Evolutionary conservation across 805 yeast genomes (phyloP), one percentile per base, ranked within the genome.

Genomic region (Torulaspora microellipsoides): DNA sequence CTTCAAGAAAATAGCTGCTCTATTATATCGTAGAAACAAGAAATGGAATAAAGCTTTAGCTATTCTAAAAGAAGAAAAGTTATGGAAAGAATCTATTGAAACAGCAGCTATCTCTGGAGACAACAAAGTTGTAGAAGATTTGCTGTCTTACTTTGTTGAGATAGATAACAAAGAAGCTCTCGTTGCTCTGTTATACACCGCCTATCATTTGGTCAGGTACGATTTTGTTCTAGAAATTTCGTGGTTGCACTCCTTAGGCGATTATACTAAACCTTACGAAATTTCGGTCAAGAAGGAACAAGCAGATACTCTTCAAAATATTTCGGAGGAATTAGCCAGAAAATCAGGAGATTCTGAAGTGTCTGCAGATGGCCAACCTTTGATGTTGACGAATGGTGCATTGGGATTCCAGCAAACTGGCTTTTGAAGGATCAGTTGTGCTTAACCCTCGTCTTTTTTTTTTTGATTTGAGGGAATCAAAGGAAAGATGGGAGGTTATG

Each of bases 101-200:
- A 90, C 98, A 8, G 96, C 96, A 17, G 80, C 96, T 13, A 69
- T 81, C 45, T 89, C 97, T 14, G 78, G 78, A 49, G 82, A 83
- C 53, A 59, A 78, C 9, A 89, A 85, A 63, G 83, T 91, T 60
- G 90, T 95, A 29, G 91, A 87, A 65, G 98, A 93, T 47, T 72
- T 87, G 52, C 71, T 93, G 64, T 77, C 83, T 42, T 93, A 91
- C 71, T 93, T 93, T 66, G 97, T 93, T 47, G 97, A 91, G 58
- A 87, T 95, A 31, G 98, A 96, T 55, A 93, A 93, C 71, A 88
- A 83, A 67, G 99, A 93, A 72, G 86, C 96, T 58, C 85, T 88
- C 62, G 84, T 89, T 58, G 97, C 96, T 5, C 78, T 90, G 48
- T 75, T 93, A 60, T 93, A 83, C 70, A 72, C 87, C 5, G 86